Evolutionary conservation across 257 asterid species (phyloP).

Genomic region (Plantago ovata): DNA sequence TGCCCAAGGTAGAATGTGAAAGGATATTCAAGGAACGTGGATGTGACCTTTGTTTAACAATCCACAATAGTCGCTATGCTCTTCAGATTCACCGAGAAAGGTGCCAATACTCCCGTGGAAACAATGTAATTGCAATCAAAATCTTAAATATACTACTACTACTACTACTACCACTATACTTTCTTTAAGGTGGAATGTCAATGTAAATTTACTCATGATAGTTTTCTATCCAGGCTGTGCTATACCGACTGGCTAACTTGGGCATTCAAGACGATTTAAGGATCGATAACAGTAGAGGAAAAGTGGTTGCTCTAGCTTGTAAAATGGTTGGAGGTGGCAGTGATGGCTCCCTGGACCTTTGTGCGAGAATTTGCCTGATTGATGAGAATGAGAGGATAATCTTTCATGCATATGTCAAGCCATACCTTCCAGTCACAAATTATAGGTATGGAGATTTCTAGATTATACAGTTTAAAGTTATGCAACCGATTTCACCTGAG

Average conservation of each 20-base stretch:
- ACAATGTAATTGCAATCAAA: slow-evolving; percentile 37
- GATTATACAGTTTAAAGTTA: not conserved
- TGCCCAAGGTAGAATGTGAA: slow-evolving; percentile 92
- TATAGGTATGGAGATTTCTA: slow-evolving; percentile 43
- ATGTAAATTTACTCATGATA: not conserved
- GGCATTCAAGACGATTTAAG: slow-evolving; percentile 79
- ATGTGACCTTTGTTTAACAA: slow-evolving; percentile 63
- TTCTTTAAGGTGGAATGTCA: not conserved
- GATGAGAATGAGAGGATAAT: slow-evolving; percentile 68
- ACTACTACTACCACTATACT: too few relatives aligned
- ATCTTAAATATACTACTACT: not conserved
- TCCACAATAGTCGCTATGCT: slow-evolving; percentile 45
- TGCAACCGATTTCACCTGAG: slow-evolving; percentile 1
- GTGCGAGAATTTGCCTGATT: slow-evolving; percentile 75
- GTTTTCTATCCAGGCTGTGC: slow-evolving; percentile 37
- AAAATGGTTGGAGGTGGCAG: slow-evolving; percentile 98
- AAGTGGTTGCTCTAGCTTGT: slow-evolving; percentile 78
- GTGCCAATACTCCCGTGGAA: slow-evolving; percentile 67
- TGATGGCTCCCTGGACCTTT: slow-evolving; percentile 88
- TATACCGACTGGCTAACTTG: slow-evolving; percentile 70
- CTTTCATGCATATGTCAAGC: slow-evolving; percentile 74
- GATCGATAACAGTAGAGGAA: slow-evolving; percentile 59
- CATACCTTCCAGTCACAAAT: slow-evolving; percentile 69
- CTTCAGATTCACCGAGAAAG: slow-evolving; percentile 53
- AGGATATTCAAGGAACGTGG: slow-evolving; percentile 84